These are phyloP conservation scores for Fistulina hepatica DNA, from an alignment of 1,284 basidiomycete genomes.

Conservation along the genomic window DNA sequence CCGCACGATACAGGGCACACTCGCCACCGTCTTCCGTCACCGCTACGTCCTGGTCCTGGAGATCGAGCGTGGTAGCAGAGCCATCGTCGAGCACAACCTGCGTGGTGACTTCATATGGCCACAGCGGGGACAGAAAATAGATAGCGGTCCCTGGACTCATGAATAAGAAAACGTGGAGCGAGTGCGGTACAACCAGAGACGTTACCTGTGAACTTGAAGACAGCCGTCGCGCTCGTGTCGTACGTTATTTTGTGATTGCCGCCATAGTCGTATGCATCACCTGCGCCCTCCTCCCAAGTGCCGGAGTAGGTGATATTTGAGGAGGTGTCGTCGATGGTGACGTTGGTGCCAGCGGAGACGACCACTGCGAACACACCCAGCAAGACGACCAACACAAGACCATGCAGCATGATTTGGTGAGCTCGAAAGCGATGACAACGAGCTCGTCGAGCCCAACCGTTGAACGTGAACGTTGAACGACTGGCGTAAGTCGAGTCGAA, in stretches of 20 bases:
- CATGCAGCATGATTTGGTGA: too few relatives aligned
- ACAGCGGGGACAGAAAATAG: conserved; percentile 26
- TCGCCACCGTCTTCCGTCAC: conserved; percentile 8
- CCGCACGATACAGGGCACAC: conserved; percentile 9
- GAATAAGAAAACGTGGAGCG: conserved; percentile 2
- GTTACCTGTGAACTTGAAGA: conserved; percentile 27
- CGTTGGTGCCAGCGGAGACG: neutral
- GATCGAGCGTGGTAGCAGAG: conserved; percentile 12
- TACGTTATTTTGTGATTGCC: conserved; percentile 28
- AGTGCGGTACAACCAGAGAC: neutral
- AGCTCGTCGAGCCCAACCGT: too few relatives aligned
- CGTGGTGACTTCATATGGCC: conserved; percentile 24
- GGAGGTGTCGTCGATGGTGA: neutral
- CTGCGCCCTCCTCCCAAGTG: neutral
- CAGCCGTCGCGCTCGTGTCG: conserved; percentile 25
- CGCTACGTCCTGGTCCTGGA: conserved; percentile 16
- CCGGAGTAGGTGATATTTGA: neutral
- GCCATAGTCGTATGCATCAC: conserved; percentile 19
- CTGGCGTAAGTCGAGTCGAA: too few relatives aligned
- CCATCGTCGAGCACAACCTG: conserved; percentile 19
- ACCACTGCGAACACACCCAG: too few relatives aligned
- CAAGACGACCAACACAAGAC: too few relatives aligned
- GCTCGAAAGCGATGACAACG: too few relatives aligned
- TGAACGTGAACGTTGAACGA: too few relatives aligned
- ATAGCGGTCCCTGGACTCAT: conserved; percentile 19